phyloP scores from a whole-genome alignment of 2,329 filamentous ascomycete genomes.

The Talaromyces piceae region DNA sequence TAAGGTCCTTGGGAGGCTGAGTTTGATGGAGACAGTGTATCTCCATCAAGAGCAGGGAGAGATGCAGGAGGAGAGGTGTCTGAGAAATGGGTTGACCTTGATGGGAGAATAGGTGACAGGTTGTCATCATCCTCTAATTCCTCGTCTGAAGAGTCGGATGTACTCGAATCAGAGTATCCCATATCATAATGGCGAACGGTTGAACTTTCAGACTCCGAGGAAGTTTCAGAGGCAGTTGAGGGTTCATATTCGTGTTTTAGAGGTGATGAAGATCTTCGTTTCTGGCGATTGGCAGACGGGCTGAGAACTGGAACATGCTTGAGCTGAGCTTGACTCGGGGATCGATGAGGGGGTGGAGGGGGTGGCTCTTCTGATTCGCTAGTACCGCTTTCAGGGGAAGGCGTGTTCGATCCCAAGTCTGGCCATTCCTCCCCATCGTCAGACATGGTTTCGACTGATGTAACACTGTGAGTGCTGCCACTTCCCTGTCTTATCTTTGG shows the following conservation, averaged over 20 bases:
- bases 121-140: slow-evolving; percentile 46
- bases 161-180: slow-evolving; percentile 40
- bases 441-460: slow-evolving; percentile 5
- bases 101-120: slow-evolving; percentile 28
- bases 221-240: slow-evolving; percentile 61
- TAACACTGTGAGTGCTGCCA: slow-evolving; percentile 19
- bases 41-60: slow-evolving; percentile 39
- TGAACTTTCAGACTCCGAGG: slow-evolving; percentile 49
- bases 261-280: slow-evolving; percentile 78
- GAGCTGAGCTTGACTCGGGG: slow-evolving; percentile 43
- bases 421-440: slow-evolving; percentile 25
- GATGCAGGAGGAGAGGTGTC: slow-evolving; percentile 33
- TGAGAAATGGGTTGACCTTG: slow-evolving; percentile 29
- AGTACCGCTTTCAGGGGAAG: slow-evolving; percentile 1
- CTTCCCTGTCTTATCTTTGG: slow-evolving; percentile 35
- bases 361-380: slow-evolving; percentile 31
- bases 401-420: slow-evolving; percentile 16
- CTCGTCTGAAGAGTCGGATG: slow-evolving; percentile 48
- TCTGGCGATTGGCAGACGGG: slow-evolving; percentile 40
- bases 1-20: slow-evolving; percentile 72
- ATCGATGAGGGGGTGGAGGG: slow-evolving; percentile 44
- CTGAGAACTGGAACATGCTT: slow-evolving; percentile 41
- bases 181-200: slow-evolving; percentile 47
- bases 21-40: slow-evolving; percentile 68
- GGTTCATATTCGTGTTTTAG: slow-evolving; percentile 96